Evolutionary conservation across 2,329 filamentous ascomycete species (phyloP).

Genomic region (Neofusicoccum kwambonambiense): DNA sequence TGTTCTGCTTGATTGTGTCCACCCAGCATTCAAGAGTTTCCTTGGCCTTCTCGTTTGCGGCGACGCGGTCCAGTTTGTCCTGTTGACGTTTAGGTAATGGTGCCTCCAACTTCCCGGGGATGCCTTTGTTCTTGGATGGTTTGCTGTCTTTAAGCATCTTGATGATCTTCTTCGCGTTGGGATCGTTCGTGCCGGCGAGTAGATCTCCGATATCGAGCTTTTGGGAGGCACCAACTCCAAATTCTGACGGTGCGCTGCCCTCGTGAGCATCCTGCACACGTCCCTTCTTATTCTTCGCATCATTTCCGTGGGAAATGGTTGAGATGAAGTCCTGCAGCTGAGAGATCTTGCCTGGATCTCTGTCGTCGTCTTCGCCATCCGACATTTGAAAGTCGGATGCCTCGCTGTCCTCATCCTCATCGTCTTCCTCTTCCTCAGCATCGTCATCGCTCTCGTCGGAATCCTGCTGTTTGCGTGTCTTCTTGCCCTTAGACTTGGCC

Average conservation of each 20-base stretch:
- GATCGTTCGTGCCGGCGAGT: conserved; percentile 69
- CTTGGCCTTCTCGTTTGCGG: conserved; percentile 87
- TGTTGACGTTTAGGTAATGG: conserved; percentile 85
- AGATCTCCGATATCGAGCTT: conserved; percentile 77
- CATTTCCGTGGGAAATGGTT: conserved; percentile 54
- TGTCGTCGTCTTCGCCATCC: conserved; percentile 47
- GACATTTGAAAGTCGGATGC: conserved; percentile 52
- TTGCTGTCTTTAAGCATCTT: conserved; percentile 71
- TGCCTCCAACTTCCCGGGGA: conserved; percentile 71
- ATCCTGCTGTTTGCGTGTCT: conserved; percentile 27
- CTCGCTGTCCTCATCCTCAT: conserved; percentile 45
- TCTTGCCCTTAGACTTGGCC: conserved; percentile 27
- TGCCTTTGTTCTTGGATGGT: conserved; percentile 54
- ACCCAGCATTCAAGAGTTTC: conserved; percentile 88
- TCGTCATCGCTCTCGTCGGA: conserved; percentile 42
- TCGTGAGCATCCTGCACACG: conserved; percentile 52
- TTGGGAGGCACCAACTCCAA: conserved; percentile 56
- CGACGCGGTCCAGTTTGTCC: conserved; percentile 75
- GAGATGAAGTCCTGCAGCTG: conserved; percentile 69
- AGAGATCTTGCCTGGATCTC: conserved; percentile 55
- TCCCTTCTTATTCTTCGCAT: conserved; percentile 32
- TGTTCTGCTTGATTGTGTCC: conserved; percentile 92
- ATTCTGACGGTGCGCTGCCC: conserved; percentile 61
- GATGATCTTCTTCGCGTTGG: conserved; percentile 72
- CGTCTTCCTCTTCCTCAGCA: conserved; percentile 55